Base-by-base conservation (phyloP, 495 filamentous ascomycete genomes). In the Neurospora intermedia region DNA sequence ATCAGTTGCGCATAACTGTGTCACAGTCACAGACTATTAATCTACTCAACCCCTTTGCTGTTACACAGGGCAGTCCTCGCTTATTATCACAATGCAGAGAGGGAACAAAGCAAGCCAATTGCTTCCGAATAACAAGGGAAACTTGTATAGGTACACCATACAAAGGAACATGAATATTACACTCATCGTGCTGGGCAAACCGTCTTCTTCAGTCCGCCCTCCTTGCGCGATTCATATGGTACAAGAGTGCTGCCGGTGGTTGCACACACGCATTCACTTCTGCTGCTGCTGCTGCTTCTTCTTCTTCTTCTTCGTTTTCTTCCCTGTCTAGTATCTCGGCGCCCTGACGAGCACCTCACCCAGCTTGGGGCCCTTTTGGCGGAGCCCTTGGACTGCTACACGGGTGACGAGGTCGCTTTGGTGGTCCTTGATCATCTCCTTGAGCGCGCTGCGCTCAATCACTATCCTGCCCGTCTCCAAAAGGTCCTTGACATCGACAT, bases 401-500 rank as follows among this genome's bases (percentile, higher is more conserved):
- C 78, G 80, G 46, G 79, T 75, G 43, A 83, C 76, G 72, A 97
- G 78, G 83, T 97, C 94, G 78, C 87, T 91, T 83, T 91, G 89
- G 82, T 97, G 95, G 69, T 85, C 81, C 76, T 84, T 81, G 80
- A 97, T 84, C 76, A 98, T 90, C 80, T 85, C 83, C 80, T 91
- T 87, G 82, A 99, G 84, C 59, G 94, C 95, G 73, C 82, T 81
- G 82, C 90, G 90, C 87, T 99, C 96, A 76, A 99, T 91, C 70
- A 98, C 89, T 76, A 98, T 83, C 73, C 93, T 87, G 54, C 91
- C 92, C 48, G 91, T 88, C 84, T 96, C 92, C 78, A 99, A 79
- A 73, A 98, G 81, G 82, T 97, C 91, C 87, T 97, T 98, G 48
- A 98, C 94, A 86, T 98, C 95, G 48, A 98, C 91, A 75, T 97